Evolutionary conservation across 495 filamentous ascomycete genomes (phyloP), one percentile per base, ranked within the genome.

Genomic region (Penicillium mononematosum): DNA sequence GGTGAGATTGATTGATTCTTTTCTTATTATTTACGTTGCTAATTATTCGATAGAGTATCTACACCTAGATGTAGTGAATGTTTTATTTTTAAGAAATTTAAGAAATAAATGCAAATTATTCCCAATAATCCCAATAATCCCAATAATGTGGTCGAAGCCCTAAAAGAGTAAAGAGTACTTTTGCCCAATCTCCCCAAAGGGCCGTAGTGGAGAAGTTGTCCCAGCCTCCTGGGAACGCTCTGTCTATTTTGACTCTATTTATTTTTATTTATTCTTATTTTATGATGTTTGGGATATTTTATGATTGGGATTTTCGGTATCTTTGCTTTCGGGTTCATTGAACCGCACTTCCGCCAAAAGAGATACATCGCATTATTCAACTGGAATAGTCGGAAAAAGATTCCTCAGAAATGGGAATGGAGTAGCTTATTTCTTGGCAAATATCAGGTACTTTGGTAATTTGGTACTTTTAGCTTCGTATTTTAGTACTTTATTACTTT

Each of bases 21-120:
- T 10, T 31, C 3, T 20, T 20, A 39, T 27, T 27, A 3, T 14
- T 10, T 44, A 5, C 1, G 14, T 50, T 56, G 58, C 56, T 55
- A 53, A 61, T 25, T 27, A 22, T 59, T 63, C 20, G 38, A 43
- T 52, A 77, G 74, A 77, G 74, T 59, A 77, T 77, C 58, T 77
- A 77, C 66, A 75, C 74, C 16, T 77, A 68, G 56, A 9, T 34
- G 8, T 0, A 29, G 12, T n/a, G 5, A 32, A 47, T 31, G 8
- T 45, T 7, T 45, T 16, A 45, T 45, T n/a, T 5, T 5, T 14
- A 1, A 17, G n/a, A 39, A 7, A 17, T 5, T 5, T 14, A 1
- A 17, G n/a, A 39, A 7, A 17, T 38, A 4, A 47, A 32, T 47
- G 17, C 17, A 14, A 47, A 29, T 31, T 17, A n/a, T 8, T 24